Conservation (phyloP, 116 monocot species). For the Dioscorea cayenensis region DNA sequence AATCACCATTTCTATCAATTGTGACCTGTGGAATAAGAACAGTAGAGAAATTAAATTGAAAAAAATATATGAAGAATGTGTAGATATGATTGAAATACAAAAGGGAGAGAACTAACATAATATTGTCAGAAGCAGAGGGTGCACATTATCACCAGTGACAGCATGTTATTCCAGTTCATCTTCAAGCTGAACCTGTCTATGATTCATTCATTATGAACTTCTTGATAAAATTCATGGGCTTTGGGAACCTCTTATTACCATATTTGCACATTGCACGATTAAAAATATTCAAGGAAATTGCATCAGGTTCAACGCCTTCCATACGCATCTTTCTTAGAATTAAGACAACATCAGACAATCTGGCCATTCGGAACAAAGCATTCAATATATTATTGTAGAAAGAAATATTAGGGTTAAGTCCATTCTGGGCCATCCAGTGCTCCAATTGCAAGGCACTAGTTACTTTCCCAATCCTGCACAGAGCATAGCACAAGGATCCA, state of each 20-base stretch:
- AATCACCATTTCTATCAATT: too few relatives aligned
- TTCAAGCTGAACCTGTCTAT: not conserved
- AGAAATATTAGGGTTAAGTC: constrained; percentile 23
- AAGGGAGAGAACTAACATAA: too few relatives aligned
- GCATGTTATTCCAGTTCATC: too few relatives aligned
- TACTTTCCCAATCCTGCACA: constrained; percentile 26
- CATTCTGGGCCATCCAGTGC: constrained; percentile 23
- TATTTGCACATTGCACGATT: constrained; percentile 20
- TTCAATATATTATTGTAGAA: constrained; percentile 34
- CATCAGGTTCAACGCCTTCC: constrained; percentile 34
- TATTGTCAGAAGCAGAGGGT: too few relatives aligned
- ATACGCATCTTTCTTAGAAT: constrained; percentile 38
- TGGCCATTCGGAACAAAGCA: constrained; percentile 29
- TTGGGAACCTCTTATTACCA: constrained; percentile 22
- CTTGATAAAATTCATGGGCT: constrained; percentile 28
- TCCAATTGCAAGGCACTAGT: constrained; percentile 21
- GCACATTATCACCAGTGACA: too few relatives aligned
- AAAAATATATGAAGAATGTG: too few relatives aligned
- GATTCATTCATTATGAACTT: constrained; percentile 17
- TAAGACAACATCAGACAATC: constrained; percentile 25
- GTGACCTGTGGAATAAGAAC: too few relatives aligned
- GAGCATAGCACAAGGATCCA: constrained; percentile 20
- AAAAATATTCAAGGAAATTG: constrained; percentile 26
- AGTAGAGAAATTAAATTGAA: too few relatives aligned
- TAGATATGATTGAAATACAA: too few relatives aligned